A percentile compares a stretch with the other conserved stretches of the same genome.
phyloP scores from a whole-genome alignment of 108 stramenopile genomes.

The Craspedostauros australis region DNA sequence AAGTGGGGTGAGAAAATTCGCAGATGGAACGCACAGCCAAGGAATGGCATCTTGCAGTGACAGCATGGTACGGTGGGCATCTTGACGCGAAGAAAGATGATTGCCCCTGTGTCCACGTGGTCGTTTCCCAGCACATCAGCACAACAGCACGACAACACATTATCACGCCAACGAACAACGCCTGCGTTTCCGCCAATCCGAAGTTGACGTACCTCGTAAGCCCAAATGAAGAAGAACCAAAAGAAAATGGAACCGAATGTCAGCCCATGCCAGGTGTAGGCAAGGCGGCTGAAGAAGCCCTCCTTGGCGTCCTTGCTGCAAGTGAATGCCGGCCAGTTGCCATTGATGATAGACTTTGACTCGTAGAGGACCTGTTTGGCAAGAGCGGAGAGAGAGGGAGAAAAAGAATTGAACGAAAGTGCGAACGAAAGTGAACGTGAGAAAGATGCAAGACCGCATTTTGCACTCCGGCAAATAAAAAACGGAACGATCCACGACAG shows the following conservation, averaged over 20 bases:
- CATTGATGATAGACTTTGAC: constrained; percentile 63
- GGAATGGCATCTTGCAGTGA: too few relatives aligned
- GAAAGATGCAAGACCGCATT: too few relatives aligned
- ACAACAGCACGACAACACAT: neutral
- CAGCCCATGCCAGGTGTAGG: constrained; percentile 71
- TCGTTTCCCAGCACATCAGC: neutral
- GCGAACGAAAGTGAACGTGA: neutral
- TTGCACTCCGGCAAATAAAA: too few relatives aligned
- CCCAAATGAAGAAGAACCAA: constrained; percentile 52
- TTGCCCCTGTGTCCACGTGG: too few relatives aligned
- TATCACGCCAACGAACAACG: neutral
- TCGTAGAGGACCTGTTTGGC: constrained; percentile 54
- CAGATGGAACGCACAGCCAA: constrained; percentile 2
- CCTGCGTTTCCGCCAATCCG: too few relatives aligned
- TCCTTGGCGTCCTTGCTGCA: constrained; percentile 46
- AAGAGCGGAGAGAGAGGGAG: neutral
- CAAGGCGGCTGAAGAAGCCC: constrained; percentile 56
- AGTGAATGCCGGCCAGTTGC: constrained; percentile 60
- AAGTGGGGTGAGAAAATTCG: neutral
- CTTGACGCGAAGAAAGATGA: too few relatives aligned
- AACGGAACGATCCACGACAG: too few relatives aligned
- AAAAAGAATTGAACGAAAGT: constrained; percentile 1
- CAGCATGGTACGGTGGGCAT: too few relatives aligned
- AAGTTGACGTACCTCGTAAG: constrained; percentile 57
- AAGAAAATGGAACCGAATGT: constrained; percentile 55